Base-by-base conservation (phyloP, 2,329 filamentous ascomycete species). In the Myriosclerotinia duriaeana region DNA sequence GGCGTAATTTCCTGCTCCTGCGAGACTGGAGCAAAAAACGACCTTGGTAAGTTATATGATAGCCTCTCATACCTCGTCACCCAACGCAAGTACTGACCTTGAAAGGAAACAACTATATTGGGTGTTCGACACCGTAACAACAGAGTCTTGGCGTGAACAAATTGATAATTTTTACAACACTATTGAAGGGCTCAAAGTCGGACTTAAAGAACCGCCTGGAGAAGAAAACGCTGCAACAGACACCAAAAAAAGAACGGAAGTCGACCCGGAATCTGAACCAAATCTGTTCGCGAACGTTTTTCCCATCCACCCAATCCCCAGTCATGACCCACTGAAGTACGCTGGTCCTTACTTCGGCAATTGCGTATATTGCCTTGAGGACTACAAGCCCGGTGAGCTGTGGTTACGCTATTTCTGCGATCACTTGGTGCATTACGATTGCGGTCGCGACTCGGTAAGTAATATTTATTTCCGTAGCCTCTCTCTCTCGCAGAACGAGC, bases 1-100 rank as follows among this genome's bases (percentile, higher is more conserved):
- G 71, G 38, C 65, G 69, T 14, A 69, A 69, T 52, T 68, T 65
- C 34, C 59, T 68, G 14, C 46, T 70, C 5, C 63, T 72, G 11
- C 54, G 66, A 58, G 69, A 72, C 38, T 72, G 71, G 71, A 65
- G 56, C 22, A 67, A 71, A 53, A 56, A 46, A 14, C 55, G 69
- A 5, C 70, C 70, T 8, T 72, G 69, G 69, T 66, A 67, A 66
- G 58, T 65, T 17, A 64, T n/a, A 34, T 7, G 1, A 22, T 5
- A 52, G n/a, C 12, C 15, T 20, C 11, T 44, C 15, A 38, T 22
- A 17, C n/a, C 3, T 63, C 20, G 12, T 53, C 9, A 40, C 26
- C 40, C n/a, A 53, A 68, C 2, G 4, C 36, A 22, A 34, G 38
- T 58, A 11, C 52, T 64, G 26, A 64, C 30, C 14, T 44, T 26